These are phyloP conservation scores for Bacidia rubella DNA, from an alignment of 495 filamentous ascomycete species.

Conservation along the genomic window DNA sequence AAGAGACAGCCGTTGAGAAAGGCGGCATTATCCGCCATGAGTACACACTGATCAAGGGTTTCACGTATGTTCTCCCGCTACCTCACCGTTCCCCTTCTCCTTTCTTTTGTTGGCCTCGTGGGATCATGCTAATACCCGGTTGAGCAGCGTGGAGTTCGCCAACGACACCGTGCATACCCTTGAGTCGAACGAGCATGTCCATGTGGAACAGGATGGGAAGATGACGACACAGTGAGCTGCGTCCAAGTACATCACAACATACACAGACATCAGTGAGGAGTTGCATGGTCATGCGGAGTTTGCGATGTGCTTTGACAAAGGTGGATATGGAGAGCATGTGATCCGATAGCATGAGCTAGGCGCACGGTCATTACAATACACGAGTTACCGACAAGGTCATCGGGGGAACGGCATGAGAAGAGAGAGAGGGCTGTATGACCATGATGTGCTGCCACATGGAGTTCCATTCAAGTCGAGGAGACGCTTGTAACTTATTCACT, in stretches of 20 bases:
- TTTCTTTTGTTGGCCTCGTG: not conserved
- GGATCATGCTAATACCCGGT: too few relatives aligned
- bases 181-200: slow-evolving; percentile 50
- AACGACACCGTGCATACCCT: slow-evolving; percentile 49
- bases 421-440: too few relatives aligned
- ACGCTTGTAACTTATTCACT: too few relatives aligned
- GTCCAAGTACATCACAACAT: too few relatives aligned
- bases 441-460: too few relatives aligned
- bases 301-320: not conserved
- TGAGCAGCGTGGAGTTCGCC: slow-evolving; percentile 66
- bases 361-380: slow-evolving; percentile 5
- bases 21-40: slow-evolving; percentile 74
- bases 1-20: slow-evolving; percentile 50
- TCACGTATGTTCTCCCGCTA: slow-evolving; percentile 51
- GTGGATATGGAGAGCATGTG: not conserved
- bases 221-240: slow-evolving; percentile 59
- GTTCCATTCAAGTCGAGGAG: too few relatives aligned
- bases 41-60: slow-evolving; percentile 77
- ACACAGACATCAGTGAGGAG: too few relatives aligned
- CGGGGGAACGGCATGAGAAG: not conserved
- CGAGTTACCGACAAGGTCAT: not conserved
- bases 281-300: not conserved
- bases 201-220: slow-evolving; percentile 61
- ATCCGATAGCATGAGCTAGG: not conserved
- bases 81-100: slow-evolving; percentile 3